phyloP scores from a whole-genome alignment of 1,139 yeast species.

The Debaryomycetaceae sp. region DNA sequence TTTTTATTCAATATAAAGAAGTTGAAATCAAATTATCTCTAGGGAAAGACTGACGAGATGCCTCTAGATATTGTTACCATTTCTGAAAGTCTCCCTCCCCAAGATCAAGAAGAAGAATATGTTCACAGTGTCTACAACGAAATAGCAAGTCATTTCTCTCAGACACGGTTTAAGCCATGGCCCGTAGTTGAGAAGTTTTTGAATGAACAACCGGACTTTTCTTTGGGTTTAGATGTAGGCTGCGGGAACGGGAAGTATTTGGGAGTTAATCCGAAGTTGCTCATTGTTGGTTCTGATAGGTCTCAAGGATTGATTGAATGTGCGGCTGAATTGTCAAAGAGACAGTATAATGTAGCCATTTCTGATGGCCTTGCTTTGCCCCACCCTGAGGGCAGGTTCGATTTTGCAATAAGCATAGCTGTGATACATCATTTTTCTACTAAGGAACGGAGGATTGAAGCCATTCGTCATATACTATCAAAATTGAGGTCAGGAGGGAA shows the following conservation, averaged over 20 bases:
- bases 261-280: slow-evolving; percentile 63
- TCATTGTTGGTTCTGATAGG: slow-evolving; percentile 77
- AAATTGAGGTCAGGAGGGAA: slow-evolving; percentile 60
- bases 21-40: neutral
- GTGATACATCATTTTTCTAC: slow-evolving; percentile 96
- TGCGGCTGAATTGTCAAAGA: slow-evolving; percentile 51
- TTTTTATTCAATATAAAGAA: neutral
- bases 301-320: slow-evolving; percentile 75
- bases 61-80: slow-evolving; percentile 32
- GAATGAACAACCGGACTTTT: slow-evolving; percentile 25
- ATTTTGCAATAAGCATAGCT: slow-evolving; percentile 93
- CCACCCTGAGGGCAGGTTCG: slow-evolving; percentile 57
- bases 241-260: slow-evolving; percentile 96
- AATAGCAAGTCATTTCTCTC: slow-evolving; percentile 89
- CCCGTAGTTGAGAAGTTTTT: slow-evolving; percentile 84
- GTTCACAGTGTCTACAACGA: slow-evolving; percentile 91
- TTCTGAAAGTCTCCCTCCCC: slow-evolving; percentile 38
- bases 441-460: slow-evolving; percentile 68
- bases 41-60: slow-evolving; percentile 12
- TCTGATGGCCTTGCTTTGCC: slow-evolving; percentile 80
- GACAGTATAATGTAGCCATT: slow-evolving; percentile 44
- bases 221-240: slow-evolving; percentile 71
- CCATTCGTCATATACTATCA: slow-evolving; percentile 64
- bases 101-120: slow-evolving; percentile 63
- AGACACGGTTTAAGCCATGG: slow-evolving; percentile 96